A percentile compares a stretch with the other conserved stretches of the same genome.
These are phyloP conservation scores for Parsonsia alboflavescens DNA, from an alignment of 257 asterid species.

Conservation along the genomic window DNA sequence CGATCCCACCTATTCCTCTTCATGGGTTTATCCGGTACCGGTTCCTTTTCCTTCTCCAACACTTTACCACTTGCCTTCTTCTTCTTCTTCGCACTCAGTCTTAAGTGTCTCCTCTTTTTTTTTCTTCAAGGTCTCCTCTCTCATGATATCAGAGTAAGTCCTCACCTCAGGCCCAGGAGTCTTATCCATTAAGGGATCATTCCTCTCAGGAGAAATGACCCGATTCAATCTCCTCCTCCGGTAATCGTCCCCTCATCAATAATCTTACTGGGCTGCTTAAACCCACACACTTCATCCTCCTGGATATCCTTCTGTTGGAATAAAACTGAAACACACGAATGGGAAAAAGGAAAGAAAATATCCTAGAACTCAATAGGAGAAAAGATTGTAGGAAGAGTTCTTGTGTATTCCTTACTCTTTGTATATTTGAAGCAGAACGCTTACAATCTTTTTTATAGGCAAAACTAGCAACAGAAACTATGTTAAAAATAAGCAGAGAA, in stretches of 20 bases:
- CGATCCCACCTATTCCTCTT: slow-evolving; percentile 95
- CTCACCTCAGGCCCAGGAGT: slow-evolving; percentile 84
- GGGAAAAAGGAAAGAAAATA: too few relatives aligned
- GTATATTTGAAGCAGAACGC: too few relatives aligned
- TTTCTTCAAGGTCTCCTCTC: slow-evolving; percentile 68
- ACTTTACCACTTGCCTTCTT: slow-evolving; percentile 45
- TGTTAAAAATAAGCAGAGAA: too few relatives aligned
- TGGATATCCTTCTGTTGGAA: too few relatives aligned
- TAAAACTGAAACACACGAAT: too few relatives aligned
- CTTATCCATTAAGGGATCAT: slow-evolving; percentile 79
- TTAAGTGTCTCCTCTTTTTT: slow-evolving; percentile 73
- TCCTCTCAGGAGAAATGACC: slow-evolving; percentile 78
- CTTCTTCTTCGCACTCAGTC: slow-evolving; percentile 72
- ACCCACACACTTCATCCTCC: slow-evolving; percentile 58
- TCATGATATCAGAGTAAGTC: slow-evolving; percentile 85
- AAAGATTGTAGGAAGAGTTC: too few relatives aligned
- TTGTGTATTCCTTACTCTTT: too few relatives aligned
- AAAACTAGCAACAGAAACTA: too few relatives aligned
- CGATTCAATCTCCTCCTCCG: slow-evolving; percentile 74
- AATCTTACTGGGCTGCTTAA: slow-evolving; percentile 68
- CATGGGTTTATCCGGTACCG: slow-evolving; percentile 64
- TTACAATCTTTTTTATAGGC: too few relatives aligned
- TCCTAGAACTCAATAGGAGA: too few relatives aligned
- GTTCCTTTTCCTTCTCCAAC: slow-evolving; percentile 40
- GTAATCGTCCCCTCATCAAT: slow-evolving; percentile 86